Percentiles rank a stretch among this genome's conserved stretches.
phyloP scores from a whole-genome alignment of 345 rosid genomes.

The Pistacia vera region DNA sequence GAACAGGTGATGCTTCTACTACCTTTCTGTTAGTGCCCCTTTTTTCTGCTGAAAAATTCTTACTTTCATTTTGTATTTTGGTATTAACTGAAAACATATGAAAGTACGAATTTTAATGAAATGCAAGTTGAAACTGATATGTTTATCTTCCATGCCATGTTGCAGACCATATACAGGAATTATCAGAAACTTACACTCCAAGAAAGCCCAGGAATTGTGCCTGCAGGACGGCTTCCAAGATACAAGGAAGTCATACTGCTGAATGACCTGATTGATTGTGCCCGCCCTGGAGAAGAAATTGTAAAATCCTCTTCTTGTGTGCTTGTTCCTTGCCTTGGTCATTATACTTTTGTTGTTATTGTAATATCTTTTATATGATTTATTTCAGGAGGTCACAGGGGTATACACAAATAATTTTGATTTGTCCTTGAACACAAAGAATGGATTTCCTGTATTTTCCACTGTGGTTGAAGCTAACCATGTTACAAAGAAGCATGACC shows the following conservation, averaged over 20 bases:
- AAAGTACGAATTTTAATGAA: neutral
- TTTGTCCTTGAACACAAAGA: constrained; percentile 91
- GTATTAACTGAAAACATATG: neutral
- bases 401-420: constrained; percentile 94
- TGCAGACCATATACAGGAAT: constrained; percentile 94
- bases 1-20: constrained; percentile 66
- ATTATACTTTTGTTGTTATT: constrained; percentile 7
- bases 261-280: constrained; percentile 96
- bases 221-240: constrained; percentile 99
- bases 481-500: constrained; percentile 92
- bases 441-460: constrained; percentile 96
- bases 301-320: constrained; percentile 40
- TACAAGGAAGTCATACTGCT: constrained; percentile 94
- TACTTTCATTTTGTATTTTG: neutral
- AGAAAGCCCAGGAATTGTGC: constrained; percentile 99
- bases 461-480: constrained; percentile 96
- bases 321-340: constrained; percentile 4
- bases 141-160: constrained; percentile 16
- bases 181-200: constrained; percentile 97
- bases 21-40: constrained; percentile 8
- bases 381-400: constrained; percentile 90
- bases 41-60: neutral
- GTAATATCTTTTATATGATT: constrained; percentile 7
- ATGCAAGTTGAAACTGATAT: neutral
- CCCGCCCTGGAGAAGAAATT: constrained; percentile 98